Evolutionary conservation across 192 early-diverging fungal genomes (phyloP).

Genomic region (Coemansia sp.): DNA sequence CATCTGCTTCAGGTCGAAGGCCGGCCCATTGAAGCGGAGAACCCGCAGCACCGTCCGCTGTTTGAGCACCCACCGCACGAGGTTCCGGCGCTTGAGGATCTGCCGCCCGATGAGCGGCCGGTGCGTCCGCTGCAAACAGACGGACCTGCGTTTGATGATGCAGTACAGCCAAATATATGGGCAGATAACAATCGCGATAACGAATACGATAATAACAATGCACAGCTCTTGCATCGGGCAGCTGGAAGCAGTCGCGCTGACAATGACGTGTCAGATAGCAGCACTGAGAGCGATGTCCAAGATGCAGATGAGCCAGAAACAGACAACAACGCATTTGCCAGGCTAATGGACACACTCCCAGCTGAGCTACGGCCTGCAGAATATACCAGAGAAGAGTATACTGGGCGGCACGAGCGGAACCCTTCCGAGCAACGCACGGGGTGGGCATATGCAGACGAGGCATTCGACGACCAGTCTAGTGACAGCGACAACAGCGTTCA

Average conservation of each 20-base stretch:
- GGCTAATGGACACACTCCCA: conserved; percentile 11
- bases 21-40: conserved; percentile 33
- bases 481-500: background rate
- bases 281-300: background rate
- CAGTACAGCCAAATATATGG: no score
- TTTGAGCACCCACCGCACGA: conserved; percentile 35
- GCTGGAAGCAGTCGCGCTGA: no score
- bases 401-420: conserved; percentile 2
- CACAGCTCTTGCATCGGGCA: background rate
- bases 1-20: conserved; percentile 21
- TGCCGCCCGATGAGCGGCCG: conserved; percentile 31
- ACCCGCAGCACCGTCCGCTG: conserved; percentile 33
- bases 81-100: conserved; percentile 25
- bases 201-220: background rate
- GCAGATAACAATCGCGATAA: background rate
- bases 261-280: no score
- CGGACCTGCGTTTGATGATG: no score
- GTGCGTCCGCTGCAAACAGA: conserved; percentile 14
- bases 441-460: conserved; percentile 38
- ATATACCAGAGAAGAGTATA: background rate
- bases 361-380: conserved; percentile 7
- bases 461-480: conserved; percentile 13
- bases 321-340: conserved; percentile 1
- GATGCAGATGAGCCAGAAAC: background rate
- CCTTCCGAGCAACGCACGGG: conserved; percentile 13